A percentile compares a stretch with the other conserved stretches of the same genome.
These are phyloP conservation scores for Neopestalotiopsis clavispora DNA, from an alignment of 2,329 filamentous ascomycete species.

Conservation along the genomic window DNA sequence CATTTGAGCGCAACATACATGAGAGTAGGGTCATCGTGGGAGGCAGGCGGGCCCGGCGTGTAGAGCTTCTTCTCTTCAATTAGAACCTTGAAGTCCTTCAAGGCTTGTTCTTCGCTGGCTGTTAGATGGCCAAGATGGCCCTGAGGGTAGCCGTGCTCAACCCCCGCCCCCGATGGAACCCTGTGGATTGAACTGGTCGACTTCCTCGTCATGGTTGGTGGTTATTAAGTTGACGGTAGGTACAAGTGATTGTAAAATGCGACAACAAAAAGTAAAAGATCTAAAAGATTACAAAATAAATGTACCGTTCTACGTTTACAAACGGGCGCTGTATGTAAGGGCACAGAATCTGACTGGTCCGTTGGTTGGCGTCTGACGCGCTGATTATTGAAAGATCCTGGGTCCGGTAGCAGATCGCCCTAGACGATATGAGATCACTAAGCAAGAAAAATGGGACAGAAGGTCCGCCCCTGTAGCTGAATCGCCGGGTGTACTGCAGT, in stretches of 20 bases:
- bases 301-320: neutral
- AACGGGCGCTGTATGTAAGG: neutral
- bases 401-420: neutral
- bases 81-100: slow-evolving; percentile 74
- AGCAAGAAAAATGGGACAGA: neutral
- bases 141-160: slow-evolving; percentile 63
- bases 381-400: neutral
- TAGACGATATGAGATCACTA: neutral
- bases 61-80: slow-evolving; percentile 70
- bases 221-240: neutral
- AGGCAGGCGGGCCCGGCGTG: slow-evolving; percentile 58
- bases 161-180: slow-evolving; percentile 36
- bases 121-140: slow-evolving; percentile 85
- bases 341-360: neutral
- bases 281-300: neutral
- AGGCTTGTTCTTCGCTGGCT: slow-evolving; percentile 67
- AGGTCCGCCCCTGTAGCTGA: neutral
- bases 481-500: neutral
- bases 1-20: slow-evolving; percentile 54
- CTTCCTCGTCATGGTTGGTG: slow-evolving; percentile 25
- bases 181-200: slow-evolving; percentile 30
- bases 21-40: slow-evolving; percentile 76
- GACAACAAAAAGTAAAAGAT: neutral
- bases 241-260: neutral
- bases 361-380: neutral